Evolutionary conservation across 108 stramenopile species (phyloP).

Genomic region (Mayamaea pseudoterrestris): DNA sequence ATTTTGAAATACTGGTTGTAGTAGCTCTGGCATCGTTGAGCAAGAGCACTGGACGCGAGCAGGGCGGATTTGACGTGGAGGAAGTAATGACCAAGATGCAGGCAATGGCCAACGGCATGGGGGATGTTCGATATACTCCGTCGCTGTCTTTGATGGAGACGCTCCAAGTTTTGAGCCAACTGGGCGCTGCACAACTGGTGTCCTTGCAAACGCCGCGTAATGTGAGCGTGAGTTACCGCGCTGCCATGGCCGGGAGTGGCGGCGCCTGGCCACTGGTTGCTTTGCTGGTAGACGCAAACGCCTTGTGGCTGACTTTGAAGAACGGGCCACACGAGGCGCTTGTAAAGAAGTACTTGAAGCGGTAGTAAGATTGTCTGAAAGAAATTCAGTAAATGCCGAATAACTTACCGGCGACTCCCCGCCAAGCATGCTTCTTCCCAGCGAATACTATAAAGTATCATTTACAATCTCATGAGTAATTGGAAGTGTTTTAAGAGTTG

Average conservation of each 20-base stretch:
- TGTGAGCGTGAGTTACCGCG: slow-evolving; percentile 17
- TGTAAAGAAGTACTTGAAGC: slow-evolving; percentile 37
- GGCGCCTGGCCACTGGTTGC: slow-evolving; percentile 58
- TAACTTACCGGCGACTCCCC: too few relatives aligned
- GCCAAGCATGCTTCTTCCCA: too few relatives aligned
- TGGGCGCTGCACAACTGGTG: slow-evolving; percentile 43
- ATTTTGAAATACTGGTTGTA: slow-evolving; percentile 60
- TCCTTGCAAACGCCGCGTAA: slow-evolving; percentile 26
- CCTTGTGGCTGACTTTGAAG: slow-evolving; percentile 38
- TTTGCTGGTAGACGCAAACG: slow-evolving; percentile 32
- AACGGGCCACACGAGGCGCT: slow-evolving; percentile 31
- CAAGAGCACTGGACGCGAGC: slow-evolving; percentile 32
- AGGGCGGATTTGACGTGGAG: slow-evolving; percentile 45
- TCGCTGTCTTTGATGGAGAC: slow-evolving; percentile 44
- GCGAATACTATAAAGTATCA: too few relatives aligned
- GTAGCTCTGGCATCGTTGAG: slow-evolving; percentile 52
- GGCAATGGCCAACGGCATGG: slow-evolving; percentile 44
- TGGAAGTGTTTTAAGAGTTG: too few relatives aligned
- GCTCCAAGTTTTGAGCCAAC: slow-evolving; percentile 28
- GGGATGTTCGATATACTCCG: slow-evolving; percentile 46
- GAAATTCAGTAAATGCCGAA: too few relatives aligned
- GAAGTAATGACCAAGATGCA: slow-evolving; percentile 71
- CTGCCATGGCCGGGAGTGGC: slow-evolving; percentile 29
- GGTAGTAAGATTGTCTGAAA: too few relatives aligned
- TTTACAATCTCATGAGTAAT: too few relatives aligned